These are phyloP conservation scores for Sarcomyxa edulis DNA, from an alignment of 768 basidiomycete genomes.

Conservation along the genomic window DNA sequence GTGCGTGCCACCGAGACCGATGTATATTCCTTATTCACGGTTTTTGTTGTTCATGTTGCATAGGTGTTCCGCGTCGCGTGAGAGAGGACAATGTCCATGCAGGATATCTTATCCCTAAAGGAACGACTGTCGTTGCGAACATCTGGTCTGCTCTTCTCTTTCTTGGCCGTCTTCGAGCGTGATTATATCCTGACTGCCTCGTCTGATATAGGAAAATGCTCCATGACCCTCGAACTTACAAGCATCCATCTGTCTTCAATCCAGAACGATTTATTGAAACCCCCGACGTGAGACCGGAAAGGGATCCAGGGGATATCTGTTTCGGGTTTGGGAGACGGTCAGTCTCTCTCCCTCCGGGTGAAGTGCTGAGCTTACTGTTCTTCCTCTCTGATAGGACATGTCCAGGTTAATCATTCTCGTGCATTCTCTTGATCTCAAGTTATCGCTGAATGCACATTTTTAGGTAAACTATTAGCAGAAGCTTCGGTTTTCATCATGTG, in stretches of 20 bases:
- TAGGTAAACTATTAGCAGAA: constrained; percentile 29
- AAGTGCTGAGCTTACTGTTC: no score
- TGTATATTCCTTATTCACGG: not conserved
- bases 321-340: constrained; percentile 36
- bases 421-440: constrained; percentile 9
- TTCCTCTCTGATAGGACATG: no score
- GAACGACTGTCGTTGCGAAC: constrained; percentile 13
- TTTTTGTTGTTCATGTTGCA: not conserved
- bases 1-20: no score
- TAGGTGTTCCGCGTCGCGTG: constrained; percentile 20
- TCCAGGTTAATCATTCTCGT: no score
- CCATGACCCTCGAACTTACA: constrained; percentile 23
- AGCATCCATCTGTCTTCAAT: constrained; percentile 24
- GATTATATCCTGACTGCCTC: constrained; percentile 3
- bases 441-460: not conserved
- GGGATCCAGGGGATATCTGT: constrained; percentile 13
- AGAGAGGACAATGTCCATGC: constrained; percentile 24
- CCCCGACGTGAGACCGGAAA: constrained; percentile 4
- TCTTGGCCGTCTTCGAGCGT: not conserved
- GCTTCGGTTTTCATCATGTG: constrained; percentile 27
- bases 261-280: constrained; percentile 24
- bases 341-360: constrained; percentile 12
- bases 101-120: constrained; percentile 27
- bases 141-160: constrained; percentile 12
- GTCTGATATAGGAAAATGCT: constrained; percentile 19